Percentiles rank a stretch among this genome's conserved stretches.
phyloP scores from a whole-genome alignment of 78 protist species.

The Dictyostelium purpureum region DNA sequence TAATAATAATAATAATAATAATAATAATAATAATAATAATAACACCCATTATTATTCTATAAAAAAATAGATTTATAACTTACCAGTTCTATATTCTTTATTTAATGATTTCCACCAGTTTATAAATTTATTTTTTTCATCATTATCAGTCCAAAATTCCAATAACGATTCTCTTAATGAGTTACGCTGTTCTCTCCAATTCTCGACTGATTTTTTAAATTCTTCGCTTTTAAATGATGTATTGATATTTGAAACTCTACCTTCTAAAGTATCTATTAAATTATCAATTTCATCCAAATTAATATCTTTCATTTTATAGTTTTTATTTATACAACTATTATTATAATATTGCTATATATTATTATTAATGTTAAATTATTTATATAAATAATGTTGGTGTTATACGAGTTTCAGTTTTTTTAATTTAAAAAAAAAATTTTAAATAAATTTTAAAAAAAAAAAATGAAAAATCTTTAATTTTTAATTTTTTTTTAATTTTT shows the following conservation, averaged over 20 bases:
- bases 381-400: not conserved
- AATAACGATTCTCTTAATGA: not conserved
- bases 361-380: not conserved
- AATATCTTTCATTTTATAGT: not conserved
- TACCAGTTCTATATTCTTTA: not conserved
- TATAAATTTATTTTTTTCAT: conserved; percentile 6
- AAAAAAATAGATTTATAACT: not conserved
- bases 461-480: not conserved
- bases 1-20: not conserved
- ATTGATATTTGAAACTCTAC: conserved; percentile 11
- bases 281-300: conserved; percentile 44
- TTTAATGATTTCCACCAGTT: conserved; percentile 1
- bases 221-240: not conserved
- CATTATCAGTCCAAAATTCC: conserved; percentile 30
- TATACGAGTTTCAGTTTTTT: too few relatives aligned
- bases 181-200: conserved; percentile 7
- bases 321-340: not conserved
- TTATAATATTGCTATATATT: not conserved
- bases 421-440: not conserved
- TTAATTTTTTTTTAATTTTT: not conserved
- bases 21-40: not conserved
- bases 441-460: not conserved
- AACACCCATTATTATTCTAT: not conserved
- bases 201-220: not conserved
- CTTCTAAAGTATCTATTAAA: not conserved